phyloP scores from a whole-genome alignment of 2,329 filamentous ascomycete genomes.

The Geosmithia putterillii region DNA sequence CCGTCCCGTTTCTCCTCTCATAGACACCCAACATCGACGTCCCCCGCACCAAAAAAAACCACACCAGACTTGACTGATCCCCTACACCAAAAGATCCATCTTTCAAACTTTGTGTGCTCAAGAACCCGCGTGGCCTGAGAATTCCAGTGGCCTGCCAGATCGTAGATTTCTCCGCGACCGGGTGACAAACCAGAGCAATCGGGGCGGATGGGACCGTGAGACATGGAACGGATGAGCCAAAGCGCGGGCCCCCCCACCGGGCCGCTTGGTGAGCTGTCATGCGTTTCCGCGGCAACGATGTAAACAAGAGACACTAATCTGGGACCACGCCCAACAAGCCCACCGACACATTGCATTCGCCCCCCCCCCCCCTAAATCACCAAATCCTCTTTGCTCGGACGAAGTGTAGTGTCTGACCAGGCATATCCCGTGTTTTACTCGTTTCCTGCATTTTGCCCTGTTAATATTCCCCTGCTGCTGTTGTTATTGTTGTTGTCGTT shows the following conservation, averaged over 20 bases:
- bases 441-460: not conserved
- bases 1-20: too few species aligned
- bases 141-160: not conserved
- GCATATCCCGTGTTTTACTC: not conserved
- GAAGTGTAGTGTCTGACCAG: not conserved
- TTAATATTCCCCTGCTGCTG: not conserved
- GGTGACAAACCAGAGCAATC: not conserved
- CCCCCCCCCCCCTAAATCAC: not conserved
- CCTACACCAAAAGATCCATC: too few species aligned
- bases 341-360: not conserved
- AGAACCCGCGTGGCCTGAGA: too few species aligned
- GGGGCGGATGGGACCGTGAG: not conserved
- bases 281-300: not conserved
- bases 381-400: not conserved
- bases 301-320: not conserved
- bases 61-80: too few species aligned
- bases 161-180: not conserved
- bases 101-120: too few species aligned
- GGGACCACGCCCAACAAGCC: not conserved
- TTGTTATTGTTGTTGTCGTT: slow-evolving; percentile 1
- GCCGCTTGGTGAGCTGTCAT: not conserved
- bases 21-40: too few species aligned
- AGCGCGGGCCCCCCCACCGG: slow-evolving; percentile 2
- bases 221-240: not conserved
- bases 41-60: too few species aligned